Conservation (phyloP, 1,284 basidiomycete species). For the Irpex sp. region DNA sequence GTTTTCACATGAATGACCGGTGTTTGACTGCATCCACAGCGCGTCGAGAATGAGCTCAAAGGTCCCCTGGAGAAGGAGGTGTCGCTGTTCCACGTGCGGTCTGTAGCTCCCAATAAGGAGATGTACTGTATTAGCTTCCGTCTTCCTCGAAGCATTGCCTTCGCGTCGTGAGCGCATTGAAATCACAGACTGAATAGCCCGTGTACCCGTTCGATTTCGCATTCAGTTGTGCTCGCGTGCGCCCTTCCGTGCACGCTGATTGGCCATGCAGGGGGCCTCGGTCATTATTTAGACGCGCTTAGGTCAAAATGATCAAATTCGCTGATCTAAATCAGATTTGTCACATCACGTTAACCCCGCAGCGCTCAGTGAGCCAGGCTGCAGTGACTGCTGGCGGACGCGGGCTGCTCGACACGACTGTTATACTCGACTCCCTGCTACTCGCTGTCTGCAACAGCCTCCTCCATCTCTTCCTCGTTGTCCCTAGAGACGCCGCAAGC, state of each 20-base stretch:
- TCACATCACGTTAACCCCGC: background rate
- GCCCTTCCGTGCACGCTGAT: background rate
- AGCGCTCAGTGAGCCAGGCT: too few relatives aligned
- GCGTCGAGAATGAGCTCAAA: constrained; percentile 71
- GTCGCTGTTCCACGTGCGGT: constrained; percentile 78
- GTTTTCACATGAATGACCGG: background rate
- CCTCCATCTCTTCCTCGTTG: background rate
- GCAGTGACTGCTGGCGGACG: background rate
- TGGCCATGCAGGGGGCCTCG: background rate
- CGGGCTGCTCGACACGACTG: background rate
- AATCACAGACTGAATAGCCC: background rate
- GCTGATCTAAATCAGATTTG: background rate
- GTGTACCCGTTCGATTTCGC: too few relatives aligned
- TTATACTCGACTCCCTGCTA: background rate
- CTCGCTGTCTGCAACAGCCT: background rate
- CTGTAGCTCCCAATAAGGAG: constrained; percentile 95
- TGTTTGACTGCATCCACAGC: constrained; percentile 37
- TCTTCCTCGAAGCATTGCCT: constrained; percentile 64
- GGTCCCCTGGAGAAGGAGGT: constrained; percentile 50
- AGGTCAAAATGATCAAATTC: background rate
- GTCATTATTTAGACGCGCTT: background rate
- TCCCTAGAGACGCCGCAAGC: background rate
- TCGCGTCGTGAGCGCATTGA: constrained; percentile 15
- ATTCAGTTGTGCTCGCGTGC: background rate
- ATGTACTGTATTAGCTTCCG: constrained; percentile 98